Percentiles rank a stretch among this genome's conserved stretches.
Conservation (phyloP, 208 protist species). For the Zelonia costaricensis region DNA sequence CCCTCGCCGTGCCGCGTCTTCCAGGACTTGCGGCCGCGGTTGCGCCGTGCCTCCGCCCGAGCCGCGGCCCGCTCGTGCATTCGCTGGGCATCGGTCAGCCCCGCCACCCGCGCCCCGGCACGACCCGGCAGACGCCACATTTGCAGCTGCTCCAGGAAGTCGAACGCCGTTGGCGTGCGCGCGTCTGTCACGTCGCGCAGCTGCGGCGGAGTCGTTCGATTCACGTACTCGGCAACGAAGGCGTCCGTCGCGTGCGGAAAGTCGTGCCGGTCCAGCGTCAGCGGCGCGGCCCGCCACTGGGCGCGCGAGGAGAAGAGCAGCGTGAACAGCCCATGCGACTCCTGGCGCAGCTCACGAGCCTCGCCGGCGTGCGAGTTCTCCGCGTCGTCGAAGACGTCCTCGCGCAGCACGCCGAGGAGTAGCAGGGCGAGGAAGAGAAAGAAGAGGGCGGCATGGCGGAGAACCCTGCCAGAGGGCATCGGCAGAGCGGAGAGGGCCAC, state of each 20-base stretch:
- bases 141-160: constrained; percentile 48
- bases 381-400: constrained; percentile 9
- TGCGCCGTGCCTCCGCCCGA: constrained; percentile 6
- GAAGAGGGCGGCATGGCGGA: constrained; percentile 25
- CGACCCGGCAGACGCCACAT: constrained; percentile 24
- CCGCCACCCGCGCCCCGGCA: constrained; percentile 1
- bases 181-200: constrained; percentile 25
- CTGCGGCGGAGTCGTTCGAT: constrained; percentile 13
- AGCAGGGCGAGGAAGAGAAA: constrained; percentile 24
- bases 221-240: constrained; percentile 9
- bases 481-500: background rate
- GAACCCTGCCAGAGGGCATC: constrained; percentile 6
- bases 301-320: constrained; percentile 5
- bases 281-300: constrained; percentile 13
- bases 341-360: background rate
- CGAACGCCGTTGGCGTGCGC: constrained; percentile 26
- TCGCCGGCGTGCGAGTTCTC: constrained; percentile 20
- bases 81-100: background rate
- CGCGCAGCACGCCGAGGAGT: constrained; percentile 9
- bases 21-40: constrained; percentile 12
- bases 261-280: background rate
- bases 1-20: background rate
- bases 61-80: constrained; percentile 10
- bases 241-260: constrained; percentile 10
- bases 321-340: constrained; percentile 1